Evolutionary conservation across 768 basidiomycete genomes (phyloP), one percentile per base, ranked within the genome.

Genomic region (Hygrophorus russula): DNA sequence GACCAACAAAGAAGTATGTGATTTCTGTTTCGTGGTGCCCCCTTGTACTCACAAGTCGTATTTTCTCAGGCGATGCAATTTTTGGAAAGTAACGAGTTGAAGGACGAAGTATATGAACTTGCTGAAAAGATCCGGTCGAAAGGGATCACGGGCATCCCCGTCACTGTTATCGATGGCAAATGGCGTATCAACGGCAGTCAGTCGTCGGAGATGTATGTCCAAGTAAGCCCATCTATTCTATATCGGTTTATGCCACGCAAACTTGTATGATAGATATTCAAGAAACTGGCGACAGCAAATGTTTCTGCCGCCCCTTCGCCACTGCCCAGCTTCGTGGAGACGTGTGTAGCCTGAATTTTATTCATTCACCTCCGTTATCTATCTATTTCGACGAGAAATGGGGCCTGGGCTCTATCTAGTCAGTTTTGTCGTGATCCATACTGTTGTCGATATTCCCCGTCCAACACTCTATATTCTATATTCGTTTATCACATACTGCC

Each of bases 111-210:
- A 1, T 63, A 78, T 47, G 62, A 65, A 8, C 75, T 80, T 61
- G 78, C 78, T 52, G 66, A 69, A 7, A 70, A 75, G 38, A 81
- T 81, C 32, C 72, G 77, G 42, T 61, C 65, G 33, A 72, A 78
- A 44, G 85, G 85, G 13, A 74, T 90, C 40, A 78, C 74, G 4
- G 85, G 86, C 31, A 83, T 90, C 2, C 87, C 87, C 6, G 76
- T 86, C 65, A 80, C 77, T 19, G 74, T 89, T 53, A 80, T 89
- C 51, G 78, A 87, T 56, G 73, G 76, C 10, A 80, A 79, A 55
- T 89, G 82, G 79, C 82, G 78, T 4, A 70, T 87, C 19, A 78
- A 73, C 39, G 85, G 85, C 7, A 79, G 78, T 8, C 85, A 87
- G 59, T 73, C 74, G 3, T 69, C 78, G 35, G 82, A 84, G 33